Evolutionary conservation across 805 yeast genomes (phyloP), one percentile per base, ranked within the genome.

Genomic region (Pichia phayaonensis): DNA sequence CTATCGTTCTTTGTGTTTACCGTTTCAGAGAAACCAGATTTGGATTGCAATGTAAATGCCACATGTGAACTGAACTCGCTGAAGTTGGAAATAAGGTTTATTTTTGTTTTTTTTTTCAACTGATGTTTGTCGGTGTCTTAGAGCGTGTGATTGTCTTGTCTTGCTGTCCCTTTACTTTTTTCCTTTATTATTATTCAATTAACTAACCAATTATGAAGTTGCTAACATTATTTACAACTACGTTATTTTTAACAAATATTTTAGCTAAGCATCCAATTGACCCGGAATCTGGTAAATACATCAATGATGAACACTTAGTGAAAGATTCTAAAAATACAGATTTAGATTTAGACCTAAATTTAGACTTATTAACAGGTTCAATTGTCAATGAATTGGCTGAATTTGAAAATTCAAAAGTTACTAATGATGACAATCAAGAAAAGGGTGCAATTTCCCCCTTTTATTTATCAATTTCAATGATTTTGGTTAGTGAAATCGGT

Each of bases 401-500:
- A 15, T 31, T 31, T 31, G 36, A 31, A 31, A 31, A 31, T 15
- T 31, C 36, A 13, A 31, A 31, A 31, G n/a, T 31, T 31, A n/a
- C 15, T 31, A 31, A 13, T 8, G 12, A 3, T 13, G 36, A 15
- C 3, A 31, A 31, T 22, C 38, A 21, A 31, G 36, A 31, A 31
- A 31, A 31, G 36, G 36, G 36, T 31, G 12, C 51, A 18, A 50
- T 54, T 21, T 41, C 51, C 26, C 47, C 95, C 3, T 84, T 94
- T 58, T 59, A 86, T 52, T 80, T 90, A 84, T 80, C 98, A 1
- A 71, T 83, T 31, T 79, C 92, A n/a, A 94, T 94, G 99, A 94
- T 94, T 62, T 71, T 87, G 34, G 86, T 90, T n/a, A 86, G 96
- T 27, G 99, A 94, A 68, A 84, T 94, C 52, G 99, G 99, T 53